Base-by-base conservation (phyloP, 2,329 filamentous ascomycete species). In the Diatrype stigma region DNA sequence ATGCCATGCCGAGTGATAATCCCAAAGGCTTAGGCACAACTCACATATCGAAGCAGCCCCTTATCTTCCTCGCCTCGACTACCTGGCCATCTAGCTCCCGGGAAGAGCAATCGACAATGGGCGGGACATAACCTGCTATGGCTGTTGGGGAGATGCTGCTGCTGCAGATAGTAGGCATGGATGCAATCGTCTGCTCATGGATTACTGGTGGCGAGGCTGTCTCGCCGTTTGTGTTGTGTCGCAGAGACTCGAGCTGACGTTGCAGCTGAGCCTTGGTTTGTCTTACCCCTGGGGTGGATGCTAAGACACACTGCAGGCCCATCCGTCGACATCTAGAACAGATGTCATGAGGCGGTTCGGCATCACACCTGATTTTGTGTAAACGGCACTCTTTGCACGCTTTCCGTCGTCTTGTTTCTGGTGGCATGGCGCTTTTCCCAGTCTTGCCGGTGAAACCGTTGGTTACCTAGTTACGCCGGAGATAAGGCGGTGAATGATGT, bases 271-370 rank as follows among this genome's bases (percentile, higher is more conserved):
- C 52, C 44, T 56, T 56, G 19, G 54, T 56, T 38, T 53, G 30
- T 21, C 54, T 48, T 10, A 47, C 50, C 34, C 45, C 23, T 12
- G 54, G 35, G 30, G 42, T 51, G 21, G 47, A 19, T 5, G 44
- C 35, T 6, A 49, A 34, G 5, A 49, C 45, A 30, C 54, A 56
- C 6, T 26, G 17, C 19, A 56, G 50, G 10, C 21, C 45, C 34
- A 56, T 46, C n/a, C 54, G 52, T 30, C 52, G 49, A 42, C 54
- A 56, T 10, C 54, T 50, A 3, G 52, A 52, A 32, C 54, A 56
- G 30, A 34, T 30, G 26, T 30, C 21, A 2, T 45, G 45, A 23
- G 54, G 54, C 16, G 50, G 50, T 26, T 56, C 54, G 17, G 52
- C 52, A 51, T 56, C 49, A 38, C 54, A 56, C 7, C 48, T 45